phyloP scores from a whole-genome alignment of 345 rosid genomes.

The Lumnitzera racemosa region DNA sequence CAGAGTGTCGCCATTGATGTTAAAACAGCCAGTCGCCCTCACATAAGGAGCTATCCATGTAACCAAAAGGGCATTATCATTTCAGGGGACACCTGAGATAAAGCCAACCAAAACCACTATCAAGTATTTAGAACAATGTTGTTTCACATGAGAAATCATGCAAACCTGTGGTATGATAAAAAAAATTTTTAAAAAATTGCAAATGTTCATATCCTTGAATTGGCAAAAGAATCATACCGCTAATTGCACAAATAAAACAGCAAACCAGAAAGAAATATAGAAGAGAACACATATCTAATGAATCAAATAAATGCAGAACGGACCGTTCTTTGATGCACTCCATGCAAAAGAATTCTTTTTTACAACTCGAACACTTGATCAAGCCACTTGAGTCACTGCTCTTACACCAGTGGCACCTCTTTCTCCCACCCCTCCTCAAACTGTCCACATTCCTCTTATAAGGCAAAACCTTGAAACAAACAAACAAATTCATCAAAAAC shows the following conservation, averaged over 20 bases:
- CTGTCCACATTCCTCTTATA: slow-evolving; percentile 43
- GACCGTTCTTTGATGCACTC: slow-evolving; percentile 70
- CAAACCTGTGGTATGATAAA: too few relatives aligned
- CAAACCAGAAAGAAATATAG: background rate
- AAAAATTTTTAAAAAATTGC: too few relatives aligned
- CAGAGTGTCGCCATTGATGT: too few relatives aligned
- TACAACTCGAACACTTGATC: slow-evolving; percentile 66
- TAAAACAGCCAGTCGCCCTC: too few relatives aligned
- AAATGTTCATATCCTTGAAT: too few relatives aligned
- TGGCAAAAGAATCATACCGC: background rate
- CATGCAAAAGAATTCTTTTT: slow-evolving; percentile 56
- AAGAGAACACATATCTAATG: background rate
- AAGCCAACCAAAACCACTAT: too few relatives aligned
- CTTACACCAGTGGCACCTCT: slow-evolving; percentile 87
- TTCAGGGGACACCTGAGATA: too few relatives aligned
- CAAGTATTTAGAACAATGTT: too few relatives aligned
- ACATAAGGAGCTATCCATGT: too few relatives aligned
- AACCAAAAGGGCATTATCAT: too few relatives aligned
- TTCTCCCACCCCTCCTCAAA: slow-evolving; percentile 52
- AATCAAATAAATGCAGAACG: slow-evolving; percentile 8
- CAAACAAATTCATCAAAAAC: slow-evolving; percentile 1
- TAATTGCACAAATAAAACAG: background rate
- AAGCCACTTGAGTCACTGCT: slow-evolving; percentile 40
- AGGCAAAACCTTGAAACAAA: slow-evolving; percentile 42
- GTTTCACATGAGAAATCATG: too few relatives aligned